Conservation (phyloP, 441 rosid genomes). For the Adansonia grandidieri region DNA sequence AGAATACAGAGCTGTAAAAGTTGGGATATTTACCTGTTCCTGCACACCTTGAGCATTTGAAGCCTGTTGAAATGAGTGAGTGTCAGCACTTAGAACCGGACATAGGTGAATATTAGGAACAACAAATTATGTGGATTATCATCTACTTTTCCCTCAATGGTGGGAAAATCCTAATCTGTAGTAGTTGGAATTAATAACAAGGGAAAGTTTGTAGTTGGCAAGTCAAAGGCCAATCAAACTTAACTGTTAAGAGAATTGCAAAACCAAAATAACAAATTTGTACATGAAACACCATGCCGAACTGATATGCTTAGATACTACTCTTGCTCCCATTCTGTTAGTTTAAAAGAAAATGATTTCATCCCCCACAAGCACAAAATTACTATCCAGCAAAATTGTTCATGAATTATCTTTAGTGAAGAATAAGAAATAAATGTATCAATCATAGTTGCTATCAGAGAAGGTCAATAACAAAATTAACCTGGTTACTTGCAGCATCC, state of each 20-base stretch:
- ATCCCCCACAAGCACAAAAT: constrained; percentile 12
- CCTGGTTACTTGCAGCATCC: constrained; percentile 82
- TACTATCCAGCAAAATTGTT: background rate
- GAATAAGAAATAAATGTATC: background rate
- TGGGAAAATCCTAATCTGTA: background rate
- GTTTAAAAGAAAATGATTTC: constrained; percentile 7
- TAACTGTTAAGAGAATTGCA: background rate
- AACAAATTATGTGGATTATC: background rate
- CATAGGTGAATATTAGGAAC: background rate
- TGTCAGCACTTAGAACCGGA: constrained; percentile 29
- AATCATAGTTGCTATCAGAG: background rate
- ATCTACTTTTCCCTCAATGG: background rate
- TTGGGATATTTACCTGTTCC: constrained; percentile 64
- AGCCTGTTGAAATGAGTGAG: constrained; percentile 45
- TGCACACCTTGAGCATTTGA: constrained; percentile 57
- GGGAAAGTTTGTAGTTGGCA: background rate
- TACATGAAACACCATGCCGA: background rate
- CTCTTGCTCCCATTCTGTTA: background rate
- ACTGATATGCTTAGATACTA: background rate
- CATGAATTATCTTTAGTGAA: background rate
- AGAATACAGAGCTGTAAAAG: constrained; percentile 8
- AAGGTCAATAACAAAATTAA: constrained; percentile 27
- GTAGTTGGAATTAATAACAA: background rate
- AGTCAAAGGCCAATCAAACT: background rate
- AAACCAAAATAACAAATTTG: background rate